phyloP scores from a whole-genome alignment of 768 basidiomycete species.

The Strobilomyces dryophilus region DNA sequence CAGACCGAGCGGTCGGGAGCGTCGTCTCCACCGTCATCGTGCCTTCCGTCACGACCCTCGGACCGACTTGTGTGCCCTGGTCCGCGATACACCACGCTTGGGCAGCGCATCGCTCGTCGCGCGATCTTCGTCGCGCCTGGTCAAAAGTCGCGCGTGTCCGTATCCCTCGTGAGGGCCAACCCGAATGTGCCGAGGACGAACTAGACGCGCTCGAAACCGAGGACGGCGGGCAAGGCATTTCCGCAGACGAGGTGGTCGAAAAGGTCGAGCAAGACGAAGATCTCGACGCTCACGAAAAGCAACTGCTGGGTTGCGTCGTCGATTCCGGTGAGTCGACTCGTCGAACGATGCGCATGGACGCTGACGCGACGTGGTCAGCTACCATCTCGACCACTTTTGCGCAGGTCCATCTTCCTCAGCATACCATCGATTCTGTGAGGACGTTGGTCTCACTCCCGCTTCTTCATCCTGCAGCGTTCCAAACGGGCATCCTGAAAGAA shows the following conservation, averaged over 20 bases:
- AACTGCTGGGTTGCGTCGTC: constrained; percentile 81
- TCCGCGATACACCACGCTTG: constrained; percentile 62
- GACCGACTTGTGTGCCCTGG: constrained; percentile 65
- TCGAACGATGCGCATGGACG: background rate
- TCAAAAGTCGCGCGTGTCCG: constrained; percentile 46
- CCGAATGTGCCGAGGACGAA: constrained; percentile 33
- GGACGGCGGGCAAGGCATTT: constrained; percentile 22
- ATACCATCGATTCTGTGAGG: constrained; percentile 88
- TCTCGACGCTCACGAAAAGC: constrained; percentile 77
- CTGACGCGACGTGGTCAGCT: constrained; percentile 34
- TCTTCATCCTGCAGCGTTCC: constrained; percentile 82
- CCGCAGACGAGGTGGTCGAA: constrained; percentile 70
- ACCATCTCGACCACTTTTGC: constrained; percentile 79
- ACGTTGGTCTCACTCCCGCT: constrained; percentile 89
- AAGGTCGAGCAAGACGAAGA: constrained; percentile 68
- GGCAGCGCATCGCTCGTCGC: constrained; percentile 48
- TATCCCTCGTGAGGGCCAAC: constrained; percentile 33
- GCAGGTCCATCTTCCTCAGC: constrained; percentile 83
- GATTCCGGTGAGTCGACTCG: constrained; percentile 53
- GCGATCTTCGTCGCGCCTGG: constrained; percentile 56
- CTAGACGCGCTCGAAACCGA: constrained; percentile 31
- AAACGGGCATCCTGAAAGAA: constrained; percentile 83
- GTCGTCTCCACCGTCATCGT: constrained; percentile 38
- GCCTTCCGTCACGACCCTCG: constrained; percentile 21
- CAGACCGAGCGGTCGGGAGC: constrained; percentile 71